A percentile compares a stretch with the other conserved stretches of the same genome.
phyloP scores from a whole-genome alignment of 2,329 filamentous ascomycete species.

The Paecilomyces fulvus region DNA sequence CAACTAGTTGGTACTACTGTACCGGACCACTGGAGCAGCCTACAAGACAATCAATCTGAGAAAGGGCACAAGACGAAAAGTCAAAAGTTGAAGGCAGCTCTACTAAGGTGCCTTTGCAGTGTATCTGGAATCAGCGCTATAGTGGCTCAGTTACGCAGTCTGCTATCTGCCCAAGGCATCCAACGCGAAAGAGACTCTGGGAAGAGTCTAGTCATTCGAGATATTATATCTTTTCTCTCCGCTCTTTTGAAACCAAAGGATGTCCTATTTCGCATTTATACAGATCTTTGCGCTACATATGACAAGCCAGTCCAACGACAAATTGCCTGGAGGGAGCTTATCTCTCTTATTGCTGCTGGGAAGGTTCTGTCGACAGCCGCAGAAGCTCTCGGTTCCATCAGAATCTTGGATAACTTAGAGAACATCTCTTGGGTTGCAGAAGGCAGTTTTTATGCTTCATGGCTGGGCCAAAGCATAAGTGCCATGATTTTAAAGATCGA shows the following conservation, averaged over 20 bases:
- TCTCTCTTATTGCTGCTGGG: constrained; percentile 52
- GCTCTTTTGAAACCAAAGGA: constrained; percentile 36
- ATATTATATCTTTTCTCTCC: constrained; percentile 29
- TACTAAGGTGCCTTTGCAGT: constrained; percentile 62
- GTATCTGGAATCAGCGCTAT: constrained; percentile 71
- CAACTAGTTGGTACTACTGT: constrained; percentile 64
- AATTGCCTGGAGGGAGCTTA: constrained; percentile 55
- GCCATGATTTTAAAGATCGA: constrained; percentile 36
- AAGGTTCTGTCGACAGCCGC: constrained; percentile 51
- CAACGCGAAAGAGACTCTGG: constrained; percentile 25
- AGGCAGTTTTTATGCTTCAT: constrained; percentile 56
- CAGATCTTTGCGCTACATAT: constrained; percentile 34
- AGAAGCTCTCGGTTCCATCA: constrained; percentile 41
- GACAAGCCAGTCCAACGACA: constrained; percentile 38
- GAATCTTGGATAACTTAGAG: constrained; percentile 16
- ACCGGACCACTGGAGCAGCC: constrained; percentile 70
- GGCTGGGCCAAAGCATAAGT: constrained; percentile 61
- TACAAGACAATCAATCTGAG: constrained; percentile 31
- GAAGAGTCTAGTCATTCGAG: constrained; percentile 23
- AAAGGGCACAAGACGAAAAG: constrained; percentile 6
- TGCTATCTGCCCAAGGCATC: constrained; percentile 35
- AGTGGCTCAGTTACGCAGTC: constrained; percentile 56
- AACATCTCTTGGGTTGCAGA: constrained; percentile 53
- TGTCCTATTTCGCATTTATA: constrained; percentile 37
- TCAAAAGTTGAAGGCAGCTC: constrained; percentile 28